A percentile compares a stretch with the other conserved stretches of the same genome.
Conservation (phyloP, 352 stramenopile species). For the Globisporangium nodosum region DNA sequence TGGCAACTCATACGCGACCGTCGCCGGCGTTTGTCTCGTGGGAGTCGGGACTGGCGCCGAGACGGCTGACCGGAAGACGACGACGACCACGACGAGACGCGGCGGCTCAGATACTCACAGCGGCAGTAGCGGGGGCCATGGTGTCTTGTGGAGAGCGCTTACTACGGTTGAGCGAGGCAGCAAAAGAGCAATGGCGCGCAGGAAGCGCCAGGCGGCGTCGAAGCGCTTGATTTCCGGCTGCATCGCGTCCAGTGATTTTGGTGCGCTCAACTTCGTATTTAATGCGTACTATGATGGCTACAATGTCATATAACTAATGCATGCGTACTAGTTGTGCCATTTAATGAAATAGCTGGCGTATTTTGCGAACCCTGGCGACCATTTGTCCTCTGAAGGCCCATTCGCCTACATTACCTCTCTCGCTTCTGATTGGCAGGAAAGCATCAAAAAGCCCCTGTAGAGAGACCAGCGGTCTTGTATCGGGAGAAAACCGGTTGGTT, state of each 20-base stretch:
- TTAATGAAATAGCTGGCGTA: too few species aligned
- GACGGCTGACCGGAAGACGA: not conserved
- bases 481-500: conserved; percentile 31
- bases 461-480: conserved; percentile 16
- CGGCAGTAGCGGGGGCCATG: conserved; percentile 45
- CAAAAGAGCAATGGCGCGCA: conserved; percentile 18
- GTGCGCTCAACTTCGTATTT: not conserved
- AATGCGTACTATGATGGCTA: too few species aligned
- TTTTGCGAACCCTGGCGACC: too few species aligned
- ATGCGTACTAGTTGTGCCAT: too few species aligned
- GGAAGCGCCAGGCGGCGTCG: not conserved
- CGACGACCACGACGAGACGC: not conserved
- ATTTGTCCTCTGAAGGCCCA: too few species aligned
- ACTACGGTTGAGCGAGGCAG: conserved; percentile 23
- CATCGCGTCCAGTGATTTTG: not conserved
- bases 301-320: too few species aligned
- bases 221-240: not conserved
- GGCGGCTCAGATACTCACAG: conserved; percentile 4
- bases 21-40: not conserved
- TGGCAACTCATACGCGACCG: conserved; percentile 59
- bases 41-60: not conserved
- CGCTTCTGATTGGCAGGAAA: conserved; percentile 12
- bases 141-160: conserved; percentile 20
- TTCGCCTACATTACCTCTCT: not conserved
- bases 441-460: conserved; percentile 26